These are phyloP conservation scores for Gliomastix tumulicola DNA, from an alignment of 2,329 filamentous ascomycete genomes.

Conservation along the genomic window DNA sequence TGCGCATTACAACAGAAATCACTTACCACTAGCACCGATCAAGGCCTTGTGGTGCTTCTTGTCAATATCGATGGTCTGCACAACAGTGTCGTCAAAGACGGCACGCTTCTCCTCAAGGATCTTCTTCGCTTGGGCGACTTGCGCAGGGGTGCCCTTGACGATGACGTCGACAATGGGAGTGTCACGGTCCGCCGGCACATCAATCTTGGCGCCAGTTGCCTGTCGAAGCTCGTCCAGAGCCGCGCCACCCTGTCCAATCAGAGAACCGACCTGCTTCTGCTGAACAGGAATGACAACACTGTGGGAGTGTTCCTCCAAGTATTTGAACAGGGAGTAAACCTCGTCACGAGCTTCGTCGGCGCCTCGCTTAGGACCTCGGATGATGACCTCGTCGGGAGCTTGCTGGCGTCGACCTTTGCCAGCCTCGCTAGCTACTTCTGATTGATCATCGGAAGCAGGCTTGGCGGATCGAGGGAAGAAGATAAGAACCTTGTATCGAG, in stretches of 20 bases:
- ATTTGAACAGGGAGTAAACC: constrained; percentile 81
- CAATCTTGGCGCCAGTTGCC: constrained; percentile 79
- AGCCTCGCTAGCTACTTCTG: constrained; percentile 63
- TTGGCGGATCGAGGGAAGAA: constrained; percentile 77
- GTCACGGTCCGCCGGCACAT: constrained; percentile 78
- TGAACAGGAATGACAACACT: constrained; percentile 76
- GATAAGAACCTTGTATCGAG: constrained; percentile 87
- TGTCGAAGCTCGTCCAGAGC: constrained; percentile 88
- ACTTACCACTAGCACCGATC: constrained; percentile 82
- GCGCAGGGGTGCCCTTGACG: constrained; percentile 85
- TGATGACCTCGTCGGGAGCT: constrained; percentile 77
- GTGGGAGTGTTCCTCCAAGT: constrained; percentile 80
- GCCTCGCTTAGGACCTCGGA: constrained; percentile 87
- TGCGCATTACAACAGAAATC: neutral
- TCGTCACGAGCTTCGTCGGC: constrained; percentile 90
- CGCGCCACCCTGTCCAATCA: constrained; percentile 85
- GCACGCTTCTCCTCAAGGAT: constrained; percentile 79
- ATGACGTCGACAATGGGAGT: constrained; percentile 74
- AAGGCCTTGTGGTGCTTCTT: constrained; percentile 87
- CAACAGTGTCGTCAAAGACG: constrained; percentile 84
- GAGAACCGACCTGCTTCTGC: constrained; percentile 84
- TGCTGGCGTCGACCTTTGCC: constrained; percentile 65
- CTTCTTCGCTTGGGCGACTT: constrained; percentile 89
- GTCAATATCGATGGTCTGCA: constrained; percentile 81
- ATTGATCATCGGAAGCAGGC: constrained; percentile 58